Evolutionary conservation across 768 basidiomycete species (phyloP), one percentile per base, ranked within the genome.

Genomic region (Cyclocybe aegerita): DNA sequence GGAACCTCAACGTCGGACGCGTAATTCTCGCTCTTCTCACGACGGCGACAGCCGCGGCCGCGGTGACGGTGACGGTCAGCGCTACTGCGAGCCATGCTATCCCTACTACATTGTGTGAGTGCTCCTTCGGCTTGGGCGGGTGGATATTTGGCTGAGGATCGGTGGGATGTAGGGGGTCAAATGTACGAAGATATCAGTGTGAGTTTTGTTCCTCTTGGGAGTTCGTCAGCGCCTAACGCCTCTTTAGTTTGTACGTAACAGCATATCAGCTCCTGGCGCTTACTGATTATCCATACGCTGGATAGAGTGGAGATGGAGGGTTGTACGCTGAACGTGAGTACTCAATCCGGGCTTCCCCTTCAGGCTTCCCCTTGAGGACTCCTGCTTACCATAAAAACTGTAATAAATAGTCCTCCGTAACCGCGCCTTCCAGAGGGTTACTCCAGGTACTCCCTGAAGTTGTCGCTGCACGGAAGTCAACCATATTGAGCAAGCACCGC

Each of bases 391-490:
- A 23, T 23, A 23, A 23, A 2, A 2, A 2, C 23, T 23, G 23
- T 23, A 23, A 23, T 23, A 2, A 23, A 23, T 33, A 60, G 58
- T 60, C 11, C 48, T 60, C 5, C 55, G 55, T 52, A 60, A 57
- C 34, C 55, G 58, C 14, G 58, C 58, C 6, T 60, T 60, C 34
- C 58, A 57, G 23, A 50, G 47, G 30, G 58, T 60, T 4, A 47
- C 56, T 16, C 52, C 55, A 46, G 58, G 58, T 44, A 47, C 31
- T 9, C 17, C 30, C 15, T 46, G 7, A 4, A 11, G 16, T 34
- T 9, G 15, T 10, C n/a, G 29, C 10, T 23, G 2, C 4, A 2
- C 23, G 23, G 4, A 23, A 23, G 23, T 23, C 23, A 23, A 4
- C 17, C 10, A 34, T 11, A 10, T 16, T 43, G 12, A 33, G 3